Percentiles rank a stretch among this genome's conserved stretches.
phyloP scores from a whole-genome alignment of 2,329 filamentous ascomycete species.

The Colletotrichum cordylinicola region DNA sequence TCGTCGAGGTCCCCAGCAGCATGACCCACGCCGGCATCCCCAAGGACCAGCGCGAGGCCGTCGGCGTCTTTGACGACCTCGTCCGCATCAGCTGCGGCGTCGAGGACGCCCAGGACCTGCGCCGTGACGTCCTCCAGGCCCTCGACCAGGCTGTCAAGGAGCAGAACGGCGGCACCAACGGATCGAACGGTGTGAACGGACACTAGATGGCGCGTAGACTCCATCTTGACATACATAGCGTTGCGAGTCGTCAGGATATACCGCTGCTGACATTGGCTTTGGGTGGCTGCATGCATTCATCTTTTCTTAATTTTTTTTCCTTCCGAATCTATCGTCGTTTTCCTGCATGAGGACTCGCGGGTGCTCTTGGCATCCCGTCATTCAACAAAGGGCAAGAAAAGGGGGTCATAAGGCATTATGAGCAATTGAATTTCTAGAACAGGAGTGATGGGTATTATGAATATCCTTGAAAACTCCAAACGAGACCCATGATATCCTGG shows the following conservation, averaged over 20 bases:
- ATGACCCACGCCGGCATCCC: constrained; percentile 99
- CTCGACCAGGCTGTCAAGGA: constrained; percentile 73
- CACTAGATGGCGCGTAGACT: constrained; percentile 6
- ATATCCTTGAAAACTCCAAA: neutral
- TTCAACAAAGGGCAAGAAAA: neutral
- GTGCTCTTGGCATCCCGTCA: neutral
- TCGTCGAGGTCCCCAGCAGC: constrained; percentile 89
- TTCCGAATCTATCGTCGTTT: neutral
- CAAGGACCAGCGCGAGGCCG: constrained; percentile 84
- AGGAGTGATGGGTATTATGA: constrained; percentile 7
- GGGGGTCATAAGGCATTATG: neutral
- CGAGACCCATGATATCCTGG: constrained; percentile 8
- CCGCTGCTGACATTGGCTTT: neutral
- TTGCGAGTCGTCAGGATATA: neutral
- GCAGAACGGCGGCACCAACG: constrained; percentile 27
- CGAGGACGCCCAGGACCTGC: constrained; percentile 87
- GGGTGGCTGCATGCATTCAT: constrained; percentile 4
- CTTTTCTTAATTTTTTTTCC: neutral
- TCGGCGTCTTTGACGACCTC: constrained; percentile 93
- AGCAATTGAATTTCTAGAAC: constrained; percentile 20
- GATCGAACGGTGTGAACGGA: constrained; percentile 31
- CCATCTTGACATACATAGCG: neutral
- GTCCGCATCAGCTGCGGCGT: constrained; percentile 93
- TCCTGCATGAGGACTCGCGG: neutral
- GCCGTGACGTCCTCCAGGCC: constrained; percentile 81